Evolutionary conservation across 2,329 filamentous ascomycete genomes (phyloP).

Genomic region (Fusarium domesticum): DNA sequence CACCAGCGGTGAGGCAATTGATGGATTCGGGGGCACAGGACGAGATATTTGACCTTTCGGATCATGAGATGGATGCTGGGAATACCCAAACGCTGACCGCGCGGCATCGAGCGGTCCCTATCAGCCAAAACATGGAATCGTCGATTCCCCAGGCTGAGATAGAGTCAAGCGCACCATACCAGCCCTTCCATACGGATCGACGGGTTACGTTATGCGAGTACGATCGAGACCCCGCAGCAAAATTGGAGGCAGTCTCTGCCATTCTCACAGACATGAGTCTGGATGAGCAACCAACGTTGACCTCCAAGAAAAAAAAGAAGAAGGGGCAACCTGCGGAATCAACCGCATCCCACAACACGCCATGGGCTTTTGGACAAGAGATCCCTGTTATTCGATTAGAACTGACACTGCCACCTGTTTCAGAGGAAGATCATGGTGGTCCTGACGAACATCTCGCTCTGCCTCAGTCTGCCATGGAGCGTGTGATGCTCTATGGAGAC

Average conservation of each 20-base stretch:
- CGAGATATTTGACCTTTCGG: slow-evolving; percentile 53
- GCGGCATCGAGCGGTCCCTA: slow-evolving; percentile 35
- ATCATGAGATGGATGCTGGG: slow-evolving; percentile 52
- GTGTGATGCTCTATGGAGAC: slow-evolving; percentile 57
- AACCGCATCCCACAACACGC: slow-evolving; percentile 12
- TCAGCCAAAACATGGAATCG: slow-evolving; percentile 52
- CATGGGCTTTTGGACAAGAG: slow-evolving; percentile 61
- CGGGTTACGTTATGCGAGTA: slow-evolving; percentile 77
- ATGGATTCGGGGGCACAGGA: slow-evolving; percentile 51
- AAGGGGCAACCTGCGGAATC: slow-evolving; percentile 29
- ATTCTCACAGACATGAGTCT: slow-evolving; percentile 42
- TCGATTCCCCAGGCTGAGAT: slow-evolving; percentile 79
- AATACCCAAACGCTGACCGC: slow-evolving; percentile 52
- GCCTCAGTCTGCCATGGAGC: slow-evolving; percentile 63
- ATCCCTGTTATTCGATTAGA: slow-evolving; percentile 52
- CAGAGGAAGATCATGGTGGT: slow-evolving; percentile 52
- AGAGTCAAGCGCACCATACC: slow-evolving; percentile 92
- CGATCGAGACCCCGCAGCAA: slow-evolving; percentile 33
- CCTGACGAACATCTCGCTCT: slow-evolving; percentile 58
- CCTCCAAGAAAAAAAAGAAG: slow-evolving; percentile 39
- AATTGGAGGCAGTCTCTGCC: slow-evolving; percentile 37
- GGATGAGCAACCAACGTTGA: slow-evolving; percentile 35
- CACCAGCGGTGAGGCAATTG: slow-evolving; percentile 54
- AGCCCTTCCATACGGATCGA: slow-evolving; percentile 90
- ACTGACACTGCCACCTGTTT: slow-evolving; percentile 44